Percentiles rank a stretch among this genome's conserved stretches.
Conservation (phyloP, 2,329 filamentous ascomycete species). For the Penicillium sp. region DNA sequence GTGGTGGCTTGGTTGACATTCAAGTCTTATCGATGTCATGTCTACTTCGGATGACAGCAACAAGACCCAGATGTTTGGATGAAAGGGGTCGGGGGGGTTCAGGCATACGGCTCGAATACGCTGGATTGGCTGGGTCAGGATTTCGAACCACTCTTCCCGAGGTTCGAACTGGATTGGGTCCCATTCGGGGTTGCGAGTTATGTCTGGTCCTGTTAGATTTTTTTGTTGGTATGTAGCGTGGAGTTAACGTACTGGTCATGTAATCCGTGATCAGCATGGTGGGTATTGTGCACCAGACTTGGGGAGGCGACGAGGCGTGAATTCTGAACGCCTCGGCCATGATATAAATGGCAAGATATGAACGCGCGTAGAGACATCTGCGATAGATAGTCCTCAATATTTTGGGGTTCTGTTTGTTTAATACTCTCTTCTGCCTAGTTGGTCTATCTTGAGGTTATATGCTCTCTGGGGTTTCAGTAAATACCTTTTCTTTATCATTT, state of each 20-base stretch:
- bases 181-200: not conserved
- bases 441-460: not conserved
- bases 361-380: too few species aligned
- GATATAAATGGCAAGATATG: not conserved
- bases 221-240: not conserved
- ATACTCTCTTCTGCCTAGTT: not conserved
- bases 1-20: not conserved
- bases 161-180: not conserved
- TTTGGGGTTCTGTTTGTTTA: not conserved
- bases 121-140: not conserved
- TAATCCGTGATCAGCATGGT: not conserved
- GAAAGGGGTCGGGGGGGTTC: rapidly evolving
- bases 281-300: too few species aligned
- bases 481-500: not conserved
- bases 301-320: not conserved
- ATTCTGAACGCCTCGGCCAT: not conserved
- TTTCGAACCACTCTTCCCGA: not conserved
- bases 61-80: not conserved
- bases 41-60: not conserved
- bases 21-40: not conserved
- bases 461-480: not conserved
- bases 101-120: not conserved
- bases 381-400: not conserved
- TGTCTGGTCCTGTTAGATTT: not conserved
- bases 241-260: not conserved